Evolutionary conservation across 2,329 filamentous ascomycete species (phyloP), one percentile per base, ranked within the genome.

Genomic region (Penicillium nordicum): DNA sequence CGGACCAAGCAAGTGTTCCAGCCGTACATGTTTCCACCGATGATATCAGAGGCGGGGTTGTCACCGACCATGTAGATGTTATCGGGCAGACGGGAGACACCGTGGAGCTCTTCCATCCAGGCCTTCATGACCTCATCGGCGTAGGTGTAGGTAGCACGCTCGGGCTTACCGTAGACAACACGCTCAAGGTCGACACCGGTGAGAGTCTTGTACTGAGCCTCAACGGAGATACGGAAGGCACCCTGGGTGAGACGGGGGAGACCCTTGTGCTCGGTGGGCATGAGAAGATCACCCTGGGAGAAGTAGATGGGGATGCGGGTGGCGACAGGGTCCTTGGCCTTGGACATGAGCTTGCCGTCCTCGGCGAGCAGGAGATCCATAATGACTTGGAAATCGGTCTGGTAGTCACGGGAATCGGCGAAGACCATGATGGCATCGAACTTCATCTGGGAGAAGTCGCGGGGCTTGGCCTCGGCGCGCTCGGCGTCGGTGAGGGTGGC

Each of bases 1-100:
- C 88, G 84, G 55, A 91, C 88, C 53, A 91, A 76, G 69, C 88
- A 90, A 3, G 88, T 90, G 76, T 91, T 91, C 88, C 88, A 91
- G 58, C 87, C 87, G 74, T 91, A 90, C 82, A 87, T 88, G 80
- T 91, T 91, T 59, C 88, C 88, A 60, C 88, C 88, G 61, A 88
- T 80, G 67, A 90, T 89, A 70, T 90, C 87, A 27, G 85, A 88
- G 27, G 85, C 84, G 7, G 87, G 87, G 78, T 89, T 90, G 74
- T 90, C 87, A 62, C 87, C 87, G 53, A 90, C 78, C 87, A 90
- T 90, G 80, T 90, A 90, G 72, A 89, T 80, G 75, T 89, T 88
- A 71, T 83, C 72, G 4, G 87, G 86, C 41, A 89, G 77, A 58
- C 76, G 79, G 78, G 88, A 85, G 73, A 90, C 87, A 68, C 84